Base-by-base conservation (phyloP, 2,329 filamentous ascomycete species). In the Phaeophleospora eucalypticola region DNA sequence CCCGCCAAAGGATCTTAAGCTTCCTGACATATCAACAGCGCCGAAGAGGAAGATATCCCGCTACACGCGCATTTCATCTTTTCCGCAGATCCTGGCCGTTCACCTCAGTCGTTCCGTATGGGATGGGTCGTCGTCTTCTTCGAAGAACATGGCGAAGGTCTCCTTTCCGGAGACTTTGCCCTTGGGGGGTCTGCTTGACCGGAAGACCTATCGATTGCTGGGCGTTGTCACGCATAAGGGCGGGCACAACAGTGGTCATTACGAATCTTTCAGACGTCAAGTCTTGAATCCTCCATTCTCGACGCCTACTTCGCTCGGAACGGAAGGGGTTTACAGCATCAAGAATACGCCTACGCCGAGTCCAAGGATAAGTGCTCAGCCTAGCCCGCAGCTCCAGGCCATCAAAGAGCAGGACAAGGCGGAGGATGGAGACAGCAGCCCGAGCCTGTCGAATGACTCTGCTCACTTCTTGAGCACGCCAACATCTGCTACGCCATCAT, bases 91-190 rank as follows among this genome's bases (percentile, higher is more conserved):
- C 35, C 78, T 98, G 49, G 88, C 90, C 16, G 83, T 98, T 48
- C 93, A 98, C 65, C 78, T 98, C 16, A 96, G 89, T 1, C 82
- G 93, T 40, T 96, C 90, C 19, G 94, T 97, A 57, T 98, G 89
- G 68, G 89, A 93, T 57, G 75, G 78, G 17, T 81, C 82, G 40
- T 56, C 63, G 2, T 78, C 80, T 49, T 95, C 90, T 1, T 85
- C 85, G 36, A 98, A 98, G 70, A 98, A 98, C 65, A 83, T 87
- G 49, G 91, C 91, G 59, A 97, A 95, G 65, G 90, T 98, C 2
- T 75, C 86, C 0, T 98, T 97, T 60, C 90, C 90, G 0, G 91
- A 97, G 67, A 78, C 79, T n/a, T 69, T 98, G 2, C 81, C 87
- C 0, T 73, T 98, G 2, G 93, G 93, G 1, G 83, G 89, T 1